These are phyloP conservation scores for Aspergillus phoenicis DNA, from an alignment of 2,329 filamentous ascomycete species.

Conservation along the genomic window DNA sequence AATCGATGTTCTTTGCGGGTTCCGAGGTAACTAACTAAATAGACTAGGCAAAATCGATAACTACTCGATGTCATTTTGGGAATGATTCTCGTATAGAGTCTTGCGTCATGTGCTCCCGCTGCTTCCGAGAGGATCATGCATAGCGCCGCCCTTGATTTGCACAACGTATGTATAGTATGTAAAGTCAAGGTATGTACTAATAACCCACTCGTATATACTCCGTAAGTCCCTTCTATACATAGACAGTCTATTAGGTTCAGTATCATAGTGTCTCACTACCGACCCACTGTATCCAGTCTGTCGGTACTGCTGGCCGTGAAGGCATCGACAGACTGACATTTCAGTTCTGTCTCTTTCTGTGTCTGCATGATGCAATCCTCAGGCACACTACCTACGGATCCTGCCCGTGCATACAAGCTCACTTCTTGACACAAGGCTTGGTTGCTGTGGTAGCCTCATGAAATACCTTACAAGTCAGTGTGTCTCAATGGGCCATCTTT, in stretches of 20 bases:
- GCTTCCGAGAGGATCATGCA: background rate
- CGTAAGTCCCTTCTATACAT: background rate
- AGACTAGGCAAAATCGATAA: background rate
- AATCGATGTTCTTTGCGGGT: background rate
- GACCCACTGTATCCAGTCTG: slow-evolving; percentile 1
- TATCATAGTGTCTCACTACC: background rate
- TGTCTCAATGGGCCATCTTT: background rate
- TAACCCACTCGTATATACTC: background rate
- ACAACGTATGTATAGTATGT: background rate
- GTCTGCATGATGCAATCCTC: background rate
- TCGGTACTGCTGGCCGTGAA: slow-evolving; percentile 3
- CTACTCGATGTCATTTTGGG: background rate
- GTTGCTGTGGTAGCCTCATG: background rate
- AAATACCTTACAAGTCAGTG: background rate
- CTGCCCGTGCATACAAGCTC: background rate
- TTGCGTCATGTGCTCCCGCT: background rate
- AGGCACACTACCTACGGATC: background rate
- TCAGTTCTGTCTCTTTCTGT: too few relatives aligned
- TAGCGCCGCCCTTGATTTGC: background rate
- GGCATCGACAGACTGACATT: background rate
- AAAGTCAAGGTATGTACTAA: background rate
- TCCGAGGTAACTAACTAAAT: background rate
- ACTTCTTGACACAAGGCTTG: background rate
- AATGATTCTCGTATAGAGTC: too few relatives aligned
- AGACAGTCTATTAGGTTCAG: background rate